phyloP scores from a whole-genome alignment of 176 grass and related monocot species.

The Musa troglodytarum region DNA sequence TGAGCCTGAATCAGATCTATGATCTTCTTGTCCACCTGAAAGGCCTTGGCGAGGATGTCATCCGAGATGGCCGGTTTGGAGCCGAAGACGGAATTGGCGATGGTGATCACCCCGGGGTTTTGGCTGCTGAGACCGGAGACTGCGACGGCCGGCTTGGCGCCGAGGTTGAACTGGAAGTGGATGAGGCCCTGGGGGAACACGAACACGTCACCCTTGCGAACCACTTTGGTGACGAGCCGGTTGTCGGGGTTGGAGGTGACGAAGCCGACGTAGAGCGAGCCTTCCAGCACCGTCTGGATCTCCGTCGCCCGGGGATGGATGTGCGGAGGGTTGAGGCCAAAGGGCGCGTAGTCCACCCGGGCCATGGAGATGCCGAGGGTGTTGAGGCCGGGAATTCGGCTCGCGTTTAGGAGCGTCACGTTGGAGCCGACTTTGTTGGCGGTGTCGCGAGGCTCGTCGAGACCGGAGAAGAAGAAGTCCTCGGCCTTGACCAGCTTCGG shows the following conservation, averaged over 20 bases:
- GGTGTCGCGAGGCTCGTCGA: slow-evolving; percentile 33
- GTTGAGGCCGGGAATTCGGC: slow-evolving; percentile 31
- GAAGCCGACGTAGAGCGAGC: background rate
- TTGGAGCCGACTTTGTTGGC: slow-evolving; percentile 43
- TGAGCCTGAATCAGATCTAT: too few species aligned
- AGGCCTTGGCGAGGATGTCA: slow-evolving; percentile 16
- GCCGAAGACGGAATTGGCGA: background rate
- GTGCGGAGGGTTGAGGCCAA: slow-evolving; percentile 36
- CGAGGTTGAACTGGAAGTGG: background rate
- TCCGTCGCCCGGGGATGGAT: slow-evolving; percentile 37
- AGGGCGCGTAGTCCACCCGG: slow-evolving; percentile 21
- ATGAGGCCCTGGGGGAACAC: background rate
- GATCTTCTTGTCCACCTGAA: too few species aligned
- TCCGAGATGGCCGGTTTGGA: too few species aligned
- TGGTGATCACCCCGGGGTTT: background rate
- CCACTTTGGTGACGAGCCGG: background rate
- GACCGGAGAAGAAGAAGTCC: slow-evolving; percentile 38
- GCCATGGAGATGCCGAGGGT: slow-evolving; percentile 37
- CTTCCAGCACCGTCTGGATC: background rate
- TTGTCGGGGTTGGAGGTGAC: background rate
- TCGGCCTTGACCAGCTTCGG: slow-evolving; percentile 39
- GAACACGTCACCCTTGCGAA: background rate
- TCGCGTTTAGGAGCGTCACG: slow-evolving; percentile 37
- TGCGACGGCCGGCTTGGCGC: background rate
- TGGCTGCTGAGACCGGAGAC: background rate